A percentile compares a stretch with the other conserved stretches of the same genome.
phyloP scores from a whole-genome alignment of 306 rosid genomes.

The Inga leiocalycina region DNA sequence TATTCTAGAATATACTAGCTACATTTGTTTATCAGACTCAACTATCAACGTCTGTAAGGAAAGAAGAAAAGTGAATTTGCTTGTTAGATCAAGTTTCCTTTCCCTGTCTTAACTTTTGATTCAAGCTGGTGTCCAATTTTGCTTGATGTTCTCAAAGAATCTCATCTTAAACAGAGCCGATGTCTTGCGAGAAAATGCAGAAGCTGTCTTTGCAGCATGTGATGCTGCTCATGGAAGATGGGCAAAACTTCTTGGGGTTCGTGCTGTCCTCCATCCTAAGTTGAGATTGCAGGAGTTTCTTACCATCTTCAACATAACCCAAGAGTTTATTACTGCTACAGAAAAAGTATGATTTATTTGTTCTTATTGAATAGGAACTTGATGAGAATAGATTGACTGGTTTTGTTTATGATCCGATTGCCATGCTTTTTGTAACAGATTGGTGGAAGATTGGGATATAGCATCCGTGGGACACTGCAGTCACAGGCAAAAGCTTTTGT shows the following conservation, averaged over 20 bases:
- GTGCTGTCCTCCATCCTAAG: conserved; percentile 92
- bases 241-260: conserved; percentile 99
- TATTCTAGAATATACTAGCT: conserved; percentile 18
- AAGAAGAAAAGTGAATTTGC: conserved; percentile 4
- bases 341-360: conserved; percentile 67
- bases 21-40: neutral
- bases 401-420: conserved; percentile 37
- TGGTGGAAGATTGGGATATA: conserved; percentile 99
- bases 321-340: conserved; percentile 86
- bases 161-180: conserved; percentile 90
- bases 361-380: conserved; percentile 27
- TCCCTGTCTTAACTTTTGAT: conserved; percentile 22
- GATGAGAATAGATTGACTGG: conserved; percentile 12
- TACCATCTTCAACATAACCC: conserved; percentile 78
- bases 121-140: conserved; percentile 34
- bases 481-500: conserved; percentile 98
- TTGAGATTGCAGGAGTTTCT: conserved; percentile 94
- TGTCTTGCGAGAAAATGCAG: conserved; percentile 99
- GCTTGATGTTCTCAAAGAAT: conserved; percentile 59
- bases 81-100: conserved; percentile 25
- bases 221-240: conserved; percentile 99
- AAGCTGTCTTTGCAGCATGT: conserved; percentile 99
- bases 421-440: conserved; percentile 60
- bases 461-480: conserved; percentile 96
- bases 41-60: neutral